Conservation (phyloP, 768 basidiomycete species). For the Termitomyces bulborhizus region DNA sequence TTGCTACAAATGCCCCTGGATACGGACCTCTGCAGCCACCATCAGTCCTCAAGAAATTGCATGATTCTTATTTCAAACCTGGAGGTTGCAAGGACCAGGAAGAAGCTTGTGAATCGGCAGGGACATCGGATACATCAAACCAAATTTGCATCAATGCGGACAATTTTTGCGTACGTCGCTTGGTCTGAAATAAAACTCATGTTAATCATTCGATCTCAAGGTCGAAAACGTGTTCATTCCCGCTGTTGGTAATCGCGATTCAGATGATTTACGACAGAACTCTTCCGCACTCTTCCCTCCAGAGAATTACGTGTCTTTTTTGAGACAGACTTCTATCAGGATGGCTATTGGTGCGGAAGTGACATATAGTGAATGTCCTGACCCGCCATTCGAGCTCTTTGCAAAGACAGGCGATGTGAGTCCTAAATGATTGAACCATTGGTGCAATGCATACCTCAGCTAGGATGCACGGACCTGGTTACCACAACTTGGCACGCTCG, state of each 20-base stretch:
- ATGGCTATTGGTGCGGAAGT: conserved; percentile 36
- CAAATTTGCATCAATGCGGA: conserved; percentile 45
- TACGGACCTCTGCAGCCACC: conserved; percentile 57
- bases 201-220: conserved; percentile 19
- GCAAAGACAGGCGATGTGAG: conserved; percentile 51
- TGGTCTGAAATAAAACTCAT: not conserved
- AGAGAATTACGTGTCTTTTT: conserved; percentile 45
- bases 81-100: conserved; percentile 53
- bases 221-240: conserved; percentile 40
- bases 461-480: conserved; percentile 52
- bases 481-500: conserved; percentile 42
- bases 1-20: conserved; percentile 57
- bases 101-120: conserved; percentile 51
- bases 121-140: conserved; percentile 37
- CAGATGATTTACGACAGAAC: conserved; percentile 54
- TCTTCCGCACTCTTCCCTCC: conserved; percentile 49
- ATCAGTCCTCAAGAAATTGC: conserved; percentile 37
- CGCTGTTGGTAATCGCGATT: conserved; percentile 46
- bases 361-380: conserved; percentile 42
- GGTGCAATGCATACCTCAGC: not conserved
- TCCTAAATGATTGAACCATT: conserved; percentile 29
- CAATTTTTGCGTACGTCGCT: conserved; percentile 46
- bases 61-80: conserved; percentile 37
- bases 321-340: conserved; percentile 28
- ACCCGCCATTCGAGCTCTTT: conserved; percentile 35